These are phyloP conservation scores for Rhizophora apiculata DNA, from an alignment of 345 rosid species.

Conservation along the genomic window DNA sequence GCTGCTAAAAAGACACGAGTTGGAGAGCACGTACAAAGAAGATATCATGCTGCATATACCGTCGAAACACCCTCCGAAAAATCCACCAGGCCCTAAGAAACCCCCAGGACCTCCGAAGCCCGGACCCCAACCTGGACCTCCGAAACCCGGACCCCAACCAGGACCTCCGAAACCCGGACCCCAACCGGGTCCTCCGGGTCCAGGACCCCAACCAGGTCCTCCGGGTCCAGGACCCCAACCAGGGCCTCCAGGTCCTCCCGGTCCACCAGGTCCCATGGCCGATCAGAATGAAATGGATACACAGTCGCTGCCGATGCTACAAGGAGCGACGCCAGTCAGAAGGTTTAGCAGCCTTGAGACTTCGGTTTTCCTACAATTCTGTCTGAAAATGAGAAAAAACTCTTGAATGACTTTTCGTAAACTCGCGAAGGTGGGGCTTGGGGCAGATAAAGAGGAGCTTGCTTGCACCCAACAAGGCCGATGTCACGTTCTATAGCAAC, in stretches of 20 bases:
- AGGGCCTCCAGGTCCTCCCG: conserved; percentile 22
- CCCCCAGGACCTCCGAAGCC: conserved; percentile 38
- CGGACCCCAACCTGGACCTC: conserved; percentile 6
- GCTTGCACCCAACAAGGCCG: no score
- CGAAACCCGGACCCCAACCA: conserved; percentile 26
- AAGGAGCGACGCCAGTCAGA: no score
- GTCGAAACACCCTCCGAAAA: conserved; percentile 42
- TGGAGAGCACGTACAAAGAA: conserved; percentile 37
- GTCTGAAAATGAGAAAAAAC: no score
- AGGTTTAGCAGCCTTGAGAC: no score
- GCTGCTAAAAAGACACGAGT: no score
- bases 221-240: conserved; percentile 19
- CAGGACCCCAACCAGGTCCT: conserved; percentile 29
- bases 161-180: conserved; percentile 26
- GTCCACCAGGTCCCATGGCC: conserved; percentile 26
- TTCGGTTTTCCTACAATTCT: no score
- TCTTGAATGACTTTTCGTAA: no score
- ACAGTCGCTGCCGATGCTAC: background rate
- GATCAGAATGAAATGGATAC: no score
- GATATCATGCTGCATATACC: conserved; percentile 52
- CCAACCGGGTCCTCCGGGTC: conserved; percentile 25
- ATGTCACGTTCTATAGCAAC: no score
- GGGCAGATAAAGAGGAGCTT: no score
- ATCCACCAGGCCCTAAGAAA: conserved; percentile 38
- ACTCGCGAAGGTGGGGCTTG: no score